Percentiles rank a stretch among this genome's conserved stretches.
These are phyloP conservation scores for Ganoderma boninense DNA, from an alignment of 1,284 basidiomycete genomes.

Conservation along the genomic window DNA sequence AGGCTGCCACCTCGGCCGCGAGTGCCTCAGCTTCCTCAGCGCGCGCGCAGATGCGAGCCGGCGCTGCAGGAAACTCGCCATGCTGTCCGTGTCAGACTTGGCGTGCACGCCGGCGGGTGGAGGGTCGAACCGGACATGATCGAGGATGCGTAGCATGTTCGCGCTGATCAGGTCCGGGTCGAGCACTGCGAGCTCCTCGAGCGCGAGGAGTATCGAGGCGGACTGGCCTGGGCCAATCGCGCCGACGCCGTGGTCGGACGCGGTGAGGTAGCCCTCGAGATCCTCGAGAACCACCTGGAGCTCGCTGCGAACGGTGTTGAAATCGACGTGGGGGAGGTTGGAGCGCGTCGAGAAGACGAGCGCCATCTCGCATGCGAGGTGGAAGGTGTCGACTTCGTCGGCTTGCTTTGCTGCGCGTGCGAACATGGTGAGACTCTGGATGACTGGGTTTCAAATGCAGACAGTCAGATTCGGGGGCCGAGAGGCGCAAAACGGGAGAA, in stretches of 20 bases:
- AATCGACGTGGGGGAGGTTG: constrained; percentile 12
- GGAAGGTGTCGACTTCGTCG: constrained; percentile 17
- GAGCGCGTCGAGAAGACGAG: constrained; percentile 22
- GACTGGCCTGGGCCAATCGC: constrained; percentile 17
- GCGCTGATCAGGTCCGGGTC: constrained; percentile 21
- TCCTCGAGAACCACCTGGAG: constrained; percentile 22
- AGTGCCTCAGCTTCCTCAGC: constrained; percentile 18
- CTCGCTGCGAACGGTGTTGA: constrained; percentile 21
- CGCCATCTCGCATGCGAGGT: constrained; percentile 27
- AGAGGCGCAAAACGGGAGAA: too few species aligned
- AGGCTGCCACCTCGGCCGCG: constrained; percentile 1
- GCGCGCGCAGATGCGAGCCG: constrained; percentile 22
- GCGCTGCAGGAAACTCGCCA: constrained; percentile 12
- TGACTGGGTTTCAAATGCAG: constrained; percentile 5
- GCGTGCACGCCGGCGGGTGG: neutral
- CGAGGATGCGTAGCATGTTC: constrained; percentile 17
- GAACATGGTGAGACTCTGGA: constrained; percentile 18
- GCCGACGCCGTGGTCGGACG: constrained; percentile 2
- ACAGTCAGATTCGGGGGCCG: neutral
- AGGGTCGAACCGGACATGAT: constrained; percentile 7
- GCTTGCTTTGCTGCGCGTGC: constrained; percentile 16
- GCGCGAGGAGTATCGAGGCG: constrained; percentile 26
- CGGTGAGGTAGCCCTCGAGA: constrained; percentile 20
- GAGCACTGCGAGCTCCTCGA: constrained; percentile 19
- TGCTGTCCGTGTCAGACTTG: constrained; percentile 7